phyloP scores from a whole-genome alignment of 495 filamentous ascomycete genomes.

The Podospora fimiseda region DNA sequence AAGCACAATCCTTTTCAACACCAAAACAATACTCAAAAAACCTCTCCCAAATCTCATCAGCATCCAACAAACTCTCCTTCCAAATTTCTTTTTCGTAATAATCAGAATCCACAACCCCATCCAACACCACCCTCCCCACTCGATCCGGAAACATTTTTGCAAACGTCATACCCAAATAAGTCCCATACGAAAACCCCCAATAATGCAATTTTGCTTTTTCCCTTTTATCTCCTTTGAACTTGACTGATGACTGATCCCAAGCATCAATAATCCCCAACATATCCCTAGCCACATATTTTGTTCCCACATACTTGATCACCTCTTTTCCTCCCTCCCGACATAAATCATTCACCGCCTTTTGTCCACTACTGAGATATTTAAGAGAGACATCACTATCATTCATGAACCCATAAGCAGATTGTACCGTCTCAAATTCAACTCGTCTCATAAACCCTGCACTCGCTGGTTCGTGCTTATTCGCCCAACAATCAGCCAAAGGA shows the following conservation, averaged over 20 bases:
- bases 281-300: slow-evolving; percentile 29
- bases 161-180: slow-evolving; percentile 49
- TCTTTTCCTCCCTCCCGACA: slow-evolving; percentile 22
- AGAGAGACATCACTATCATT: slow-evolving; percentile 34
- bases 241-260: slow-evolving; percentile 36
- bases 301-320: slow-evolving; percentile 28
- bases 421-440: slow-evolving; percentile 16
- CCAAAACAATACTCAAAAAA: slow-evolving; percentile 38
- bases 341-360: slow-evolving; percentile 26
- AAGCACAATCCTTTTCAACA: slow-evolving; percentile 20
- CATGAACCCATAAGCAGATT: slow-evolving; percentile 25
- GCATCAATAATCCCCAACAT: slow-evolving; percentile 37
- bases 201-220: slow-evolving; percentile 42
- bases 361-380: slow-evolving; percentile 22
- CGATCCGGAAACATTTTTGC: slow-evolving; percentile 38
- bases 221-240: slow-evolving; percentile 21
- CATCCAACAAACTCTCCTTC: slow-evolving; percentile 32
- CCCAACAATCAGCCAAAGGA: slow-evolving; percentile 36
- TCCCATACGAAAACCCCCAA: slow-evolving; percentile 60
- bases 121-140: slow-evolving; percentile 36
- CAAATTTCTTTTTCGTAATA: slow-evolving; percentile 29
- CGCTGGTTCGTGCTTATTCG: no score
- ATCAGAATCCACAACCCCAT: slow-evolving; percentile 39
- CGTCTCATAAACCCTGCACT: no score
- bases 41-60: slow-evolving; percentile 32